Conservation (phyloP, 345 rosid species). For the Arabis alpina region DNA sequence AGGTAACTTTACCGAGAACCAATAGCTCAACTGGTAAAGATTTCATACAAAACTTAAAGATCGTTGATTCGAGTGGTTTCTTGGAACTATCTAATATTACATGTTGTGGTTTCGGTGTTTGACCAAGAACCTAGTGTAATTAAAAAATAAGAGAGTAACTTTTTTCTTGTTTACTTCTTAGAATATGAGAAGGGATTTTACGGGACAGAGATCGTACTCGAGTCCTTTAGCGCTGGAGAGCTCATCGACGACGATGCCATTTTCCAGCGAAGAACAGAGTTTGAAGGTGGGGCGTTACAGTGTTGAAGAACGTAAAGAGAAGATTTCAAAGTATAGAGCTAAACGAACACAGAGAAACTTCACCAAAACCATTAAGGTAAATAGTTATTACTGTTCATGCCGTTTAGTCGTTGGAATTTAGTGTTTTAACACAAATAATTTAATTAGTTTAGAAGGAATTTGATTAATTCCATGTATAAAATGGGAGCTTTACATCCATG, state of each 20-base stretch:
- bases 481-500: too few relatives aligned
- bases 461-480: too few relatives aligned
- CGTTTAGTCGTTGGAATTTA: too few relatives aligned
- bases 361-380: slow-evolving; percentile 95
- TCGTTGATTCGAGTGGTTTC: too few relatives aligned
- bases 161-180: neutral
- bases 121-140: too few relatives aligned
- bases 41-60: neutral
- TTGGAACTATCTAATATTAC: too few relatives aligned
- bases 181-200: slow-evolving; percentile 34
- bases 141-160: neutral
- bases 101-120: too few relatives aligned
- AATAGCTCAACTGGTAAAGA: too few relatives aligned
- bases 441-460: neutral
- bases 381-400: too few relatives aligned
- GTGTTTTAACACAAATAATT: too few relatives aligned
- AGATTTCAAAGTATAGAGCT: slow-evolving; percentile 90
- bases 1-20: slow-evolving; percentile 32
- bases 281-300: slow-evolving; percentile 78
- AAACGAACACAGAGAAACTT: slow-evolving; percentile 91
- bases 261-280: slow-evolving; percentile 58
- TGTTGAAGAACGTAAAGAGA: slow-evolving; percentile 84
- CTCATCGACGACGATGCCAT: slow-evolving; percentile 25
- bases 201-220: slow-evolving; percentile 36
- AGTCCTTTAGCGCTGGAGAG: slow-evolving; percentile 39